Conservation (phyloP, 2,329 filamentous ascomycete genomes). For the Cadophora gregata region DNA sequence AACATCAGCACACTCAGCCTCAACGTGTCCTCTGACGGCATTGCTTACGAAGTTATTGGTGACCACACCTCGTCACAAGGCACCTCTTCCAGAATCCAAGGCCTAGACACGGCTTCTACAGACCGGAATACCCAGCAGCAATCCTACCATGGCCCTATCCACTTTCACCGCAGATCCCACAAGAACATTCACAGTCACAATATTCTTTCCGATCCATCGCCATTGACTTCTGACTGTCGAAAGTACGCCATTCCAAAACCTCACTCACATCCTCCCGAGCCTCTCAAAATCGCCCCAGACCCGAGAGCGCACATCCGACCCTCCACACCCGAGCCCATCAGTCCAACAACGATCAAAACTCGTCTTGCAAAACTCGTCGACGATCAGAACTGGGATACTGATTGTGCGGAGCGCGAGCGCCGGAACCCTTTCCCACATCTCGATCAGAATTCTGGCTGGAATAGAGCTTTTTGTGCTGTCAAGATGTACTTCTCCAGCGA, state of each 20-base stretch:
- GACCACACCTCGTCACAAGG: not conserved
- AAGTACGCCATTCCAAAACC: not conserved
- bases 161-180: constrained; percentile 18
- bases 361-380: not conserved
- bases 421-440: constrained; percentile 23
- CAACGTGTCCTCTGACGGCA: not conserved
- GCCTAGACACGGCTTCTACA: not conserved
- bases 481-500: not conserved
- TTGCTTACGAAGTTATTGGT: not conserved
- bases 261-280: not conserved
- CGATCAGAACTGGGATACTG: not conserved
- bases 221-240: not conserved
- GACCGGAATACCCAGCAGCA: not conserved
- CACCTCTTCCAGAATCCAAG: not conserved
- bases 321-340: constrained; percentile 4
- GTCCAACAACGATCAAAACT: not conserved
- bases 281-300: not conserved
- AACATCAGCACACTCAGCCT: not conserved
- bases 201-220: not conserved
- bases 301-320: not conserved
- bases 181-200: constrained; percentile 5
- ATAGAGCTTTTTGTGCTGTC: constrained; percentile 15
- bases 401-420: constrained; percentile 2
- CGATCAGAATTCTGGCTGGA: constrained; percentile 29
- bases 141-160: not conserved